A percentile compares a stretch with the other conserved stretches of the same genome.
Conservation (phyloP, 768 basidiomycete genomes). For the Boletus bicolor region DNA sequence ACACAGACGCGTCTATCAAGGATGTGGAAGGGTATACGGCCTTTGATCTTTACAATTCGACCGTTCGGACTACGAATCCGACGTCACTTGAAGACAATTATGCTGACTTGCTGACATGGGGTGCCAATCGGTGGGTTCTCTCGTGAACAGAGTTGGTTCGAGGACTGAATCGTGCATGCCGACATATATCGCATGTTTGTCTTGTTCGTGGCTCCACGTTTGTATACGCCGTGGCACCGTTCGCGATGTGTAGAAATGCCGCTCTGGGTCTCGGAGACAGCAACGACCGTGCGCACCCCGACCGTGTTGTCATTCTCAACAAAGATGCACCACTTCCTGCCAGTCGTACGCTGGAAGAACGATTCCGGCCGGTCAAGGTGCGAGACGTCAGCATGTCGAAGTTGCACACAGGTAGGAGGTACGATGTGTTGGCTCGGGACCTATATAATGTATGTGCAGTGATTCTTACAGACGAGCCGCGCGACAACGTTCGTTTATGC, state of each 20-base stretch:
- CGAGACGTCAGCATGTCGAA: constrained; percentile 77
- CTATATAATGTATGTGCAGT: constrained; percentile 23
- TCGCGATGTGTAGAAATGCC: constrained; percentile 59
- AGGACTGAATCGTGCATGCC: neutral
- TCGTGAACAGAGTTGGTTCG: neutral
- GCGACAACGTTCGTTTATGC: constrained; percentile 77
- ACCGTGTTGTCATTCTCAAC: constrained; percentile 56
- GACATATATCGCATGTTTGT: neutral
- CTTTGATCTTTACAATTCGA: constrained; percentile 91
- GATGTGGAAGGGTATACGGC: constrained; percentile 89
- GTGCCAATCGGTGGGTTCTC: constrained; percentile 62
- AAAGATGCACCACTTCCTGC: constrained; percentile 14
- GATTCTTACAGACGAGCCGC: constrained; percentile 69
- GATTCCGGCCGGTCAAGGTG: constrained; percentile 63
- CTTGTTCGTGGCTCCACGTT: neutral
- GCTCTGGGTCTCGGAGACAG: constrained; percentile 82
- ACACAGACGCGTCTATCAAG: constrained; percentile 69
- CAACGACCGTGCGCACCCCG: constrained; percentile 75
- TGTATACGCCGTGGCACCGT: neutral
- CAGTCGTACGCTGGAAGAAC: constrained; percentile 34
- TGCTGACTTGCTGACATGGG: constrained; percentile 83
- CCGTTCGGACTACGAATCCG: constrained; percentile 71
- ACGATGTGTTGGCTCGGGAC: neutral
- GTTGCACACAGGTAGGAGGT: constrained; percentile 71
- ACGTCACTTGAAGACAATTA: constrained; percentile 30